These are phyloP conservation scores for Podaxis sp. DNA, from an alignment of 768 basidiomycete species.

Conservation along the genomic window DNA sequence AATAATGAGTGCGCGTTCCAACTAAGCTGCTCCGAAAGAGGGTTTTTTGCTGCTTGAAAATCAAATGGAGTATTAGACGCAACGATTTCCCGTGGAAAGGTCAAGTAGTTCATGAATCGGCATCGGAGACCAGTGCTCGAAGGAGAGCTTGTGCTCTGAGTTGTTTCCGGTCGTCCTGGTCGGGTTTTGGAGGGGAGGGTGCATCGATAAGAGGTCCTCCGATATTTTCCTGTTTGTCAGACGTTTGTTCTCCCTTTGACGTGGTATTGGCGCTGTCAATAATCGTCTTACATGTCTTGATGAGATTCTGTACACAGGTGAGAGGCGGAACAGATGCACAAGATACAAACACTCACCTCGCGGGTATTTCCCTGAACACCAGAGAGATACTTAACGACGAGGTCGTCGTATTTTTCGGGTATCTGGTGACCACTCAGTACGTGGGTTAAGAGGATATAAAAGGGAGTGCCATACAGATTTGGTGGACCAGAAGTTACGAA, in stretches of 20 bases:
- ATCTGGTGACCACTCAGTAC: constrained; percentile 34
- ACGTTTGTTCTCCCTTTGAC: not conserved
- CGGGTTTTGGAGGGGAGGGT: not conserved
- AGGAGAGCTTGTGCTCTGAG: constrained; percentile 5
- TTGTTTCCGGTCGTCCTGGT: not conserved
- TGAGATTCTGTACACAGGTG: not conserved
- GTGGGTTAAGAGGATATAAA: constrained; percentile 4
- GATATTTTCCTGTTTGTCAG: not conserved
- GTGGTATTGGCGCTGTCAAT: not conserved
- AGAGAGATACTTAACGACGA: constrained; percentile 46
- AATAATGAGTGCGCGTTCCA: too few species aligned
- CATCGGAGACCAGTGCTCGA: not conserved
- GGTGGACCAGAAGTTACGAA: constrained; percentile 62
- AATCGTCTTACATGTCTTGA: not conserved
- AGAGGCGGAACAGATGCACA: not conserved
- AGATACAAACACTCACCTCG: constrained; percentile 31
- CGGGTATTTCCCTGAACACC: constrained; percentile 48
- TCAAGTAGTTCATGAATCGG: not conserved
- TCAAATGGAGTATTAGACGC: not conserved
- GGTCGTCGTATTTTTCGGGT: constrained; percentile 47
- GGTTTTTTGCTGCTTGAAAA: too few species aligned
- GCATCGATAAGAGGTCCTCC: not conserved
- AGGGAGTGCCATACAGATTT: constrained; percentile 34
- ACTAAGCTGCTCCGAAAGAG: too few species aligned
- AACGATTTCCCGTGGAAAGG: not conserved